Base-by-base conservation (phyloP, 2,329 filamentous ascomycete species). In the Sphaerostilbella broomeana region DNA sequence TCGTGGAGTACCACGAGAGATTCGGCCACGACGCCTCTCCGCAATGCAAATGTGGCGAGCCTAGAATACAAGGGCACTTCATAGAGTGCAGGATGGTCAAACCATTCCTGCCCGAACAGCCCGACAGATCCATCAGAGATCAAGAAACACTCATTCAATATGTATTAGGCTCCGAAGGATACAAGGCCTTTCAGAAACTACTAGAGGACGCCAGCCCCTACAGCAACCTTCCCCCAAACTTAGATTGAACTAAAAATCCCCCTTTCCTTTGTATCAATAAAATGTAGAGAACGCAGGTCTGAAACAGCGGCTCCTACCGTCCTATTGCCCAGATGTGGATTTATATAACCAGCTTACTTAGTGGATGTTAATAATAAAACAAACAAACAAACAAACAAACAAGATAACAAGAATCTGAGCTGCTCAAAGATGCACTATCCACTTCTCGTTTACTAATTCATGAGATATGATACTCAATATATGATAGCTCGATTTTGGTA, bases 291-390 rank as follows among this genome's bases (percentile, higher is more conserved):
- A 37, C 18, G 13, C 5, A 10, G 19, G n/a, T 18, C 17, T 13
- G 3, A 8, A 21, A 16, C 18, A 19, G 12, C 19, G 20, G 19
- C 35, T 37, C 26, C 10, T 37, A 37, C 24, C 8, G 4, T 37
- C 35, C 26, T 30, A 37, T 16, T 37, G 18, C 35, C 35, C 13
- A 30, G 17, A 30, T 29, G 35, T 20, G 18, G 11, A 15, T 22
- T 22, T n/a, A 15, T 30, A 13, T 37, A 30, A 16, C 26, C 30
- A 24, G 24, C n/a, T 29, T 37, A 29, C 12, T 7, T 29, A 28
- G 13, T 30, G 15, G 26, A 19, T n/a, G n/a, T 36, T 36, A 26
- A 28, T 36, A 36, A 36, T 19, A 28, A 27, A 28, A 25, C 21
- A 34, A 34, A 22, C 20, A 34, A 24, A 25, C 32, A 34, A 34